These are phyloP conservation scores for Trametes coccinea DNA, from an alignment of 768 basidiomycete genomes.

Conservation along the genomic window DNA sequence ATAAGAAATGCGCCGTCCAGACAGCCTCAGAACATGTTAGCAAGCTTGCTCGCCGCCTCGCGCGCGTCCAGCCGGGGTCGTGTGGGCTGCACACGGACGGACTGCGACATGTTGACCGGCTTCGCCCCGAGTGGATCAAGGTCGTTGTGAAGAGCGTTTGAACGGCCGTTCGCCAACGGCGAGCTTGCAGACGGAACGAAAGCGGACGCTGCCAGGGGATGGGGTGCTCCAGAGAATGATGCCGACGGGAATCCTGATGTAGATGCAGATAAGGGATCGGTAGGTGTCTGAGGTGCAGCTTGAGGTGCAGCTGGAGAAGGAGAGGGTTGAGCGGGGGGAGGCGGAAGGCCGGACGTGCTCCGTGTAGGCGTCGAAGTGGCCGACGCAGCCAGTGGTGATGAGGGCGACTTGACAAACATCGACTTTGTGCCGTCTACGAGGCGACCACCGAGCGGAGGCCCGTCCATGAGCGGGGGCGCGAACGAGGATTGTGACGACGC, in stretches of 20 bases:
- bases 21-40: conserved; percentile 73
- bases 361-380: conserved; percentile 24
- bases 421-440: conserved; percentile 78
- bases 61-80: conserved; percentile 78
- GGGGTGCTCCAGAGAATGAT: conserved; percentile 3
- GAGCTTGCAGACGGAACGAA: conserved; percentile 14
- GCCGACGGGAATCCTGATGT: conserved; percentile 14
- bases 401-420: conserved; percentile 66
- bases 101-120: conserved; percentile 68
- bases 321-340: conserved; percentile 6
- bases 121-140: conserved; percentile 66
- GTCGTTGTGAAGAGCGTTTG: conserved; percentile 25
- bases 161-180: conserved; percentile 15
- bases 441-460: conserved; percentile 61
- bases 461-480: conserved; percentile 36
- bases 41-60: conserved; percentile 86
- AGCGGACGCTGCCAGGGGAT: conserved; percentile 17
- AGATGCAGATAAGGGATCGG: conserved; percentile 21
- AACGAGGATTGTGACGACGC: conserved; percentile 32
- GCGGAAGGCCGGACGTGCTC: neutral
- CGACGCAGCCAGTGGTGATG: conserved; percentile 36
- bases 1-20: neutral
- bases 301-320: conserved; percentile 21
- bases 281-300: conserved; percentile 1
- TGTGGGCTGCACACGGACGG: conserved; percentile 71